Evolutionary conservation across 2,329 filamentous ascomycete species (phyloP), one percentile per base, ranked within the genome.

Genomic region (Penicillium brasilianum): DNA sequence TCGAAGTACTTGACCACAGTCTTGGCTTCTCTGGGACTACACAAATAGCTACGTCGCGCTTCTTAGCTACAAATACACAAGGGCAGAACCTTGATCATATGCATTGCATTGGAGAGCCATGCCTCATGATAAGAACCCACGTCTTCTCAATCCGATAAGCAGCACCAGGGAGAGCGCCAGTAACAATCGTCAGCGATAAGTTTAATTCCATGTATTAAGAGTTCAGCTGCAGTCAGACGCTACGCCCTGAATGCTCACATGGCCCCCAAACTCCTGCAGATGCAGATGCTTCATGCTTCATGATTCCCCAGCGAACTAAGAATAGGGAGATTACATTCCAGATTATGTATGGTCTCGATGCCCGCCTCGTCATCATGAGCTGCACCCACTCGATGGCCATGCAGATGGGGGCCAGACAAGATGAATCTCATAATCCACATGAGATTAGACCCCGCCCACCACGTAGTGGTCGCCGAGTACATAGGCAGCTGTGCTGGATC

Each of bases 281-380:
- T 50, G 57, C 44, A 37, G 25, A 34, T 55, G 36, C 18, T 39
- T 52, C 44, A 43, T 37, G 28, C 56, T 56, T 56, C 37, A 44
- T 28, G 28, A 10, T n/a, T 14, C 41, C 8, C 14, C 44, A 49
- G 44, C 44, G 10, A 18, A n/a, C 9, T 25, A 49, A 49, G 44
- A 25, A 10, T 16, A 30, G 44, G 14, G 22, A n/a, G 13, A 11
- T 7, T 7, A 25, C 2, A 20, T 6, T 44, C 22, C 43, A 9
- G 43, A 34, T 34, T 6, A 28, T 25, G 13, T 46, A n/a, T 28
- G 14, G 3, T n/a, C 20, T 44, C 20, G 8, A 4, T 7, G 14
- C 20, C 20, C 13, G 43, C 13, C 6, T 44, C 16, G n/a, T n/a
- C 37, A 18, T 41, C 37, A 10, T 41, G 37, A 10, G 20, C n/a